A percentile compares a stretch with the other conserved stretches of the same genome.
These are phyloP conservation scores for Thozetella sp. DNA, from an alignment of 495 filamentous ascomycete species.

Conservation along the genomic window DNA sequence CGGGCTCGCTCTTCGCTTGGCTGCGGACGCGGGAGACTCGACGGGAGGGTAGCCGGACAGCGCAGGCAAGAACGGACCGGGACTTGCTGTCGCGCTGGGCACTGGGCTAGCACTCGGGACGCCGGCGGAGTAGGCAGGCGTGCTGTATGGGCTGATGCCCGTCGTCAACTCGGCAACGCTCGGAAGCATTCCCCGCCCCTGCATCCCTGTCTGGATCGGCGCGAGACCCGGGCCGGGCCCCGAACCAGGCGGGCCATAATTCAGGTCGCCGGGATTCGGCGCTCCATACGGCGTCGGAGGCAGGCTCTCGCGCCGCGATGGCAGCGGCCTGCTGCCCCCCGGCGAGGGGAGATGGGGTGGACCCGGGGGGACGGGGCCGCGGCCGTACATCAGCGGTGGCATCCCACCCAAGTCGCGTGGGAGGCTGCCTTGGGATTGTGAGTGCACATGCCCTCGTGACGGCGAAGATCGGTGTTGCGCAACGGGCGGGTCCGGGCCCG, in stretches of 20 bases:
- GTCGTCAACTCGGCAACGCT: constrained; percentile 58
- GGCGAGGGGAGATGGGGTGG: constrained; percentile 19
- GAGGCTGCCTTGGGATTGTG: constrained; percentile 48
- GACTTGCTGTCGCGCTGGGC: constrained; percentile 39
- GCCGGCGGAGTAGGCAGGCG: constrained; percentile 49
- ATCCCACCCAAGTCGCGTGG: constrained; percentile 33
- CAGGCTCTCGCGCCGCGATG: constrained; percentile 45
- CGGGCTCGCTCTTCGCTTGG: constrained; percentile 41
- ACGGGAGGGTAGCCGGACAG: constrained; percentile 34
- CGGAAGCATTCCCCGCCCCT: constrained; percentile 40
- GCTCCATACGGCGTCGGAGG: constrained; percentile 33
- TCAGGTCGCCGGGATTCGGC: constrained; percentile 24
- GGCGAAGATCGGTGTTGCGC: constrained; percentile 29
- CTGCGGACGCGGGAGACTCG: constrained; percentile 18
- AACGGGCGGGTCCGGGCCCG: constrained; percentile 55
- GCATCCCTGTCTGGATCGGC: constrained; percentile 38
- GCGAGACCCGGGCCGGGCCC: constrained; percentile 34
- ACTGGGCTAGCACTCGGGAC: constrained; percentile 34
- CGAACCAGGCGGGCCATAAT: constrained; percentile 27
- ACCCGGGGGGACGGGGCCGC: constrained; percentile 13
- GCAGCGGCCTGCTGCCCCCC: constrained; percentile 21
- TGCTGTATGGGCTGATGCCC: constrained; percentile 53
- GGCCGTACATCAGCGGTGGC: constrained; percentile 36
- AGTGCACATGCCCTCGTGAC: constrained; percentile 39
- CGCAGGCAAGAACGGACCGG: constrained; percentile 36